These are phyloP conservation scores for Triticum monococcum DNA, from an alignment of 176 grass and related monocot genomes.

Conservation along the genomic window DNA sequence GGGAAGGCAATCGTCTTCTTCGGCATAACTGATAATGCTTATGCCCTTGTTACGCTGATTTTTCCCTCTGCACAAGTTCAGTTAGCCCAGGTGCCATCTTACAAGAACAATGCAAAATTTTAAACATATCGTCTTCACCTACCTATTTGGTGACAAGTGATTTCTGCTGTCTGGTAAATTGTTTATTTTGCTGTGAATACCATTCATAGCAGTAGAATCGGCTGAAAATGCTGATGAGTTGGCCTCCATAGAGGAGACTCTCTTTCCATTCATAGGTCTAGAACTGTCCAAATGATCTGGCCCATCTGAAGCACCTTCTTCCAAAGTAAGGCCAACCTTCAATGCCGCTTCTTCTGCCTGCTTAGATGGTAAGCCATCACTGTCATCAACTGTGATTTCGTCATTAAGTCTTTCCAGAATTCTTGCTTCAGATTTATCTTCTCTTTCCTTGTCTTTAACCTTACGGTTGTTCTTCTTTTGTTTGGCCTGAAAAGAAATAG, in stretches of 20 bases:
- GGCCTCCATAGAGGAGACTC: conserved; percentile 40
- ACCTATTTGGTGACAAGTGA: conserved; percentile 62
- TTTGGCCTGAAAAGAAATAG: conserved; percentile 51
- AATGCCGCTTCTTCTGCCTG: conserved; percentile 38
- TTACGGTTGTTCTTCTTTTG: conserved; percentile 87
- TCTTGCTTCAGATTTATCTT: conserved; percentile 53
- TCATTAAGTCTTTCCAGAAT: conserved; percentile 63
- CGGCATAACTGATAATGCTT: conserved; percentile 20
- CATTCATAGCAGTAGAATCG: conserved; percentile 52
- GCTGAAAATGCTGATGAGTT: conserved; percentile 37
- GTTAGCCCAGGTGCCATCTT: conserved; percentile 31
- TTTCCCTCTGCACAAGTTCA: conserved; percentile 62
- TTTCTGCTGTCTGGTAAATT: conserved; percentile 45
- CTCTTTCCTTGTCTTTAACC: conserved; percentile 68
- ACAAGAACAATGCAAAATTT: conserved; percentile 8
- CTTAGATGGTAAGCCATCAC: conserved; percentile 40
- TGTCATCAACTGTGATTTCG: conserved; percentile 54
- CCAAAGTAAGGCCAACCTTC: conserved; percentile 55
- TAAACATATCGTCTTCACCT: conserved; percentile 10
- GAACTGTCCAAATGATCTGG: conserved; percentile 48
- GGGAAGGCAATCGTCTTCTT: conserved; percentile 38
- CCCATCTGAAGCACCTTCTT: conserved; percentile 61
- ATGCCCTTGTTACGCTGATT: conserved; percentile 58
- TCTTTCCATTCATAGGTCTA: conserved; percentile 50
- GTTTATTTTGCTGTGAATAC: conserved; percentile 45